Evolutionary conservation across 495 filamentous ascomycete species (phyloP).

Genomic region (Talaromyces borbonicus): DNA sequence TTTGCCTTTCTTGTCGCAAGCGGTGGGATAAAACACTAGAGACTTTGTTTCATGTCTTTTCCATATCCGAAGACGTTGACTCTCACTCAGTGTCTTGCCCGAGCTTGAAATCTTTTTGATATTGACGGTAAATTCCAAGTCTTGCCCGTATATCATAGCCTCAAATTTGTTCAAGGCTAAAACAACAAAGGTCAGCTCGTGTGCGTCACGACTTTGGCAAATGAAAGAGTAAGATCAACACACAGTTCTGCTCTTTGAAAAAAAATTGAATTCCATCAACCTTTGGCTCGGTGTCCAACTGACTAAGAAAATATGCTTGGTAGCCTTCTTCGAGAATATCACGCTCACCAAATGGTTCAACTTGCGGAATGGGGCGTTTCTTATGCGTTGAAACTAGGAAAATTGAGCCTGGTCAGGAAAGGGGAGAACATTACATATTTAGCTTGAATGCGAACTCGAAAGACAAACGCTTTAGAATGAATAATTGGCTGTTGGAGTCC

Average conservation of each 20-base stretch:
- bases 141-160: constrained; percentile 5
- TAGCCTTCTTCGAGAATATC: constrained; percentile 2
- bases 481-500: background rate
- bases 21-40: constrained; percentile 5
- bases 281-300: constrained; percentile 1
- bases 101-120: constrained; percentile 6
- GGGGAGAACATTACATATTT: too few species aligned
- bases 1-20: background rate
- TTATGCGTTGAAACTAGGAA: background rate
- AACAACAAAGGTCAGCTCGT: background rate
- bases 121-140: background rate
- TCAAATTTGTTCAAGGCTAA: constrained; percentile 5
- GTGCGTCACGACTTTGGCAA: background rate
- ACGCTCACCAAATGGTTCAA: constrained; percentile 3
- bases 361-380: constrained; percentile 6
- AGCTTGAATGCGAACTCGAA: too few species aligned
- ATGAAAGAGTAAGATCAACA: background rate
- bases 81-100: background rate
- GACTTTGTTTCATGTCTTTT: background rate
- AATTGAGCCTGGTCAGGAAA: background rate
- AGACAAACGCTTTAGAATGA: constrained; percentile 3
- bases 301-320: constrained; percentile 3
- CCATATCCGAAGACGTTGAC: constrained; percentile 6
- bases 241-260: constrained; percentile 5
- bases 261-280: background rate